These are phyloP conservation scores for Wickerhamiella brachini DNA, from an alignment of 805 yeast genomes.

Conservation along the genomic window DNA sequence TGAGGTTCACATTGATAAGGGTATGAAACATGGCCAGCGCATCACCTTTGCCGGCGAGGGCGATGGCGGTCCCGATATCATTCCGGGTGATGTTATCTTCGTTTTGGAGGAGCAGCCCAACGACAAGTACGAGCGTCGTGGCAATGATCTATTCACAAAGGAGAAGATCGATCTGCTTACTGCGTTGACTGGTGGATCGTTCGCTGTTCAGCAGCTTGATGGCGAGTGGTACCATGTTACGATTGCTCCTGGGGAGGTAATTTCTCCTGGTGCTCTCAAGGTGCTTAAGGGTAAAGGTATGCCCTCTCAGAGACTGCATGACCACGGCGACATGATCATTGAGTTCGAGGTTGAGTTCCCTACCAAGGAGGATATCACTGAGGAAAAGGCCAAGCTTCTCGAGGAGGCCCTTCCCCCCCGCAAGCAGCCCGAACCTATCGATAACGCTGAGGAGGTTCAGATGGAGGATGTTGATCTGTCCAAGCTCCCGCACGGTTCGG, in stretches of 20 bases:
- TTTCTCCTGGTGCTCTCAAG: slow-evolving; percentile 69
- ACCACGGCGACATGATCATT: slow-evolving; percentile 73
- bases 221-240: slow-evolving; percentile 81
- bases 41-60: slow-evolving; percentile 90
- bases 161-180: slow-evolving; percentile 85
- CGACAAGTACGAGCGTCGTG: slow-evolving; percentile 69
- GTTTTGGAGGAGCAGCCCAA: slow-evolving; percentile 86
- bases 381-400: slow-evolving; percentile 56
- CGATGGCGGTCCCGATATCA: slow-evolving; percentile 87
- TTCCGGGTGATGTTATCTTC: slow-evolving; percentile 94
- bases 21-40: slow-evolving; percentile 91
- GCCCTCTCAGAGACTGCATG: slow-evolving; percentile 87
- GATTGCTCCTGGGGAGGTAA: slow-evolving; percentile 84
- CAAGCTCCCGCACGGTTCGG: slow-evolving; percentile 33
- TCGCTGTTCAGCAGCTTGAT: slow-evolving; percentile 76
- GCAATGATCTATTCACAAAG: slow-evolving; percentile 72
- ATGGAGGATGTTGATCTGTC: slow-evolving; percentile 54
- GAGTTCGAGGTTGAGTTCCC: slow-evolving; percentile 90
- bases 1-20: slow-evolving; percentile 90
- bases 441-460: slow-evolving; percentile 54
- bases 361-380: slow-evolving; percentile 44
- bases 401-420: slow-evolving; percentile 74
- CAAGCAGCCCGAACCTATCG: slow-evolving; percentile 45
- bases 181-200: slow-evolving; percentile 91
- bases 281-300: slow-evolving; percentile 90